Base-by-base conservation (phyloP, 495 filamentous ascomycete genomes). In the Hypoxylon rickii region DNA sequence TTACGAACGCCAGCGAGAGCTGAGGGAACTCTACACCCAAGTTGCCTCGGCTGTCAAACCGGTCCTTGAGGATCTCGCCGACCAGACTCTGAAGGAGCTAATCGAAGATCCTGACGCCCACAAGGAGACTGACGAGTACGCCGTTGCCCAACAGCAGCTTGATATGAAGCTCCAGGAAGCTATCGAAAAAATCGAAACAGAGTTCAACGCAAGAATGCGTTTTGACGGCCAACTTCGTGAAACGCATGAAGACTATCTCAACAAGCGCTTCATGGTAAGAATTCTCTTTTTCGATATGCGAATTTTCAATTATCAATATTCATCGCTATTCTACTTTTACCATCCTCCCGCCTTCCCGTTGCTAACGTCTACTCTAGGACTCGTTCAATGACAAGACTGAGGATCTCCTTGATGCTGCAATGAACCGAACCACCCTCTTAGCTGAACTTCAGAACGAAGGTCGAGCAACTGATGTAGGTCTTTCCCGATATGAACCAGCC, bases 1-100 rank as follows among this genome's bases (percentile, higher is more conserved):
- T 34, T 73, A 77, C 38, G 77, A 79, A 48, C 76, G 77, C 45
- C 65, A 65, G 44, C 62, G 70, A 38, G 70, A 76, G 31, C 64
- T 78, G 12, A 71, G 70, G 66, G 66, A 71, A 6, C 63, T 71
- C 17, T 79, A 62, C 48, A 50, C 61, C 0, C 51, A 71, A 44
- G 66, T 76, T n/a, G 61, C 67, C 41, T 60, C 65, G 43, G 55
- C 64, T 26, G 41, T 77, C 41, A 78, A 74, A 67, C 74, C 74
- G 20, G 70, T 62, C 17, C 63, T 74, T 8, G 69, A 74, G 4
- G 73, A 78, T 34, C 62, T 79, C 2, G 76, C 75, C 24, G 69
- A 77, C 41, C 63, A 65, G 10, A 62, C 54, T 50, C 41, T 77
- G 63, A 68, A 71, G 40, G 57, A 68, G 24, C 55, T 79, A 5